Conservation (phyloP, 805 yeast genomes). For the Kluyveromyces lactis region DNA sequence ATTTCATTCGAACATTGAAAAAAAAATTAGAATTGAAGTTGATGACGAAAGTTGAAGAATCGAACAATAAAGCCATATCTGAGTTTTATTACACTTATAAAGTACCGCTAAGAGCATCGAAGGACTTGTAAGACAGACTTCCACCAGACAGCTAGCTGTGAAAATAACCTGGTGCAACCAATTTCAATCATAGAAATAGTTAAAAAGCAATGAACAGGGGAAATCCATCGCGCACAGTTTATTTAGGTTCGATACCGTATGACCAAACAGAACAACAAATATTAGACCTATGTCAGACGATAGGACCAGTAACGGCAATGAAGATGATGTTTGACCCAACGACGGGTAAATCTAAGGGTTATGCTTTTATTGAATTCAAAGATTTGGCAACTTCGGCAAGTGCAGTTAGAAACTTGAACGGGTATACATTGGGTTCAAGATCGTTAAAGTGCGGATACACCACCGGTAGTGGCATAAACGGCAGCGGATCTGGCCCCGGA, state of each 20-base stretch:
- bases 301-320: conserved; percentile 76
- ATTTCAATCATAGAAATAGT: no score
- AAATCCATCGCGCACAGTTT: conserved; percentile 39
- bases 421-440: conserved; percentile 66
- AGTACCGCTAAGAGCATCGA: no score
- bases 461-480: conserved; percentile 37
- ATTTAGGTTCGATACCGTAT: conserved; percentile 82
- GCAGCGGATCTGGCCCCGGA: background rate
- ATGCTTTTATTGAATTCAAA: conserved; percentile 75
- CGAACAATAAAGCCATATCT: no score
- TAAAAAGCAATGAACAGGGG: conserved; percentile 1
- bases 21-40: no score
- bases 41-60: no score
- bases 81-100: no score
- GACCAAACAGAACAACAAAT: conserved; percentile 93
- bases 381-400: conserved; percentile 83
- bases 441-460: conserved; percentile 68
- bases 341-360: conserved; percentile 87
- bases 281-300: conserved; percentile 73
- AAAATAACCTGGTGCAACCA: no score
- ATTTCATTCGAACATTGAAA: no score
- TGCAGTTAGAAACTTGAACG: conserved; percentile 83
- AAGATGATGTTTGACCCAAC: conserved; percentile 77
- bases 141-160: no score
- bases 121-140: no score